Conservation (phyloP, 208 protist species). For the Acanthamoeba triangularis region DNA sequence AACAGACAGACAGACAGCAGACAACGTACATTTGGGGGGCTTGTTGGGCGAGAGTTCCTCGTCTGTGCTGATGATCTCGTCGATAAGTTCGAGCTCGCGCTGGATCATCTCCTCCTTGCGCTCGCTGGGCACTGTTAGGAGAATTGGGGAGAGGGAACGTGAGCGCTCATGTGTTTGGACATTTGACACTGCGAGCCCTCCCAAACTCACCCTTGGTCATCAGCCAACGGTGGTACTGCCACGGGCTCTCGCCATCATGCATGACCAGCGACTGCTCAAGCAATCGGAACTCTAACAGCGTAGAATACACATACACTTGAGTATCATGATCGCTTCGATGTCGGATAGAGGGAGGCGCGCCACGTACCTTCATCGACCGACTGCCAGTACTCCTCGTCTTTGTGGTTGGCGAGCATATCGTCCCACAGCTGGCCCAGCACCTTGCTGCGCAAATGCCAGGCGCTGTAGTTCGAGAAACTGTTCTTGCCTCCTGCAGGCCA, state of each 20-base stretch:
- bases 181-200: neutral
- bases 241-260: conserved; percentile 69
- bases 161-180: neutral
- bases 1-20: neutral
- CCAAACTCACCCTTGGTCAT: conserved; percentile 18
- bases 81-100: conserved; percentile 38
- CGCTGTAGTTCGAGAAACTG: conserved; percentile 67
- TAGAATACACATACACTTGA: neutral
- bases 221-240: conserved; percentile 66
- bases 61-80: conserved; percentile 50
- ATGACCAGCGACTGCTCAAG: conserved; percentile 43
- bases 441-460: conserved; percentile 38
- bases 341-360: neutral
- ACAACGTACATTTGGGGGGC: conserved; percentile 58
- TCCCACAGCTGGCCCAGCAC: conserved; percentile 43
- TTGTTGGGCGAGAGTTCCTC: conserved; percentile 14
- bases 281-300: conserved; percentile 35
- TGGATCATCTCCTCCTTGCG: conserved; percentile 51
- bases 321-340: neutral
- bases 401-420: conserved; percentile 44
- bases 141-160: neutral
- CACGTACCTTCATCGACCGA: neutral
- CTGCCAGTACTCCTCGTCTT: conserved; percentile 19
- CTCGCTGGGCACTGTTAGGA: neutral
- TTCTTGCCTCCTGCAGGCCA: conserved; percentile 13